A percentile compares a stretch with the other conserved stretches of the same genome.
phyloP scores from a whole-genome alignment of 179 eudicot genomes.

The Gypsophila paniculata region DNA sequence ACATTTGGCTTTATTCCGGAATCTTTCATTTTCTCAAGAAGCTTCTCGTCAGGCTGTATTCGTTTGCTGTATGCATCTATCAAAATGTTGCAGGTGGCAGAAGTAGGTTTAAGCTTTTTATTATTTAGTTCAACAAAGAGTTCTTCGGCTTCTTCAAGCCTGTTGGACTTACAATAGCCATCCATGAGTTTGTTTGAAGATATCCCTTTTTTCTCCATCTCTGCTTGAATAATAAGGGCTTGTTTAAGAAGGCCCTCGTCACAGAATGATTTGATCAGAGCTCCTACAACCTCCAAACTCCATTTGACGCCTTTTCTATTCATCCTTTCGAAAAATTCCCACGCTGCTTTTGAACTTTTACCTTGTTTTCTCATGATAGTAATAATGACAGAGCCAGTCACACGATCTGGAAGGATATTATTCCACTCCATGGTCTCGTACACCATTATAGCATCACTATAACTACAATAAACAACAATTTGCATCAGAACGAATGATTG shows the following conservation, averaged over 20 bases:
- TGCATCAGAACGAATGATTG: constrained; percentile 14
- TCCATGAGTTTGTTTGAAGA: constrained; percentile 78
- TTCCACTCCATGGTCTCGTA: constrained; percentile 64
- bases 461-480: constrained; percentile 40
- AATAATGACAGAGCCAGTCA: constrained; percentile 80
- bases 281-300: constrained; percentile 74
- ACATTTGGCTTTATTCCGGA: constrained; percentile 62
- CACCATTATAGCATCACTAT: constrained; percentile 69
- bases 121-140: constrained; percentile 77
- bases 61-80: constrained; percentile 90
- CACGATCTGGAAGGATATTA: constrained; percentile 71
- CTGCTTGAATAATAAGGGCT: constrained; percentile 80
- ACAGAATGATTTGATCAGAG: constrained; percentile 81
- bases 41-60: constrained; percentile 84
- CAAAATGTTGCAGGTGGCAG: constrained; percentile 68
- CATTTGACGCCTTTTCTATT: constrained; percentile 71
- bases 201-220: constrained; percentile 86
- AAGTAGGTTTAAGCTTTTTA: constrained; percentile 57
- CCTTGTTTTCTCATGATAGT: constrained; percentile 76
- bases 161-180: constrained; percentile 64
- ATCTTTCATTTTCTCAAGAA: constrained; percentile 66
- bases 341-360: constrained; percentile 78
- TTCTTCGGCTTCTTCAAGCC: constrained; percentile 91
- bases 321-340: constrained; percentile 76
- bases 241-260: constrained; percentile 80